Evolutionary conservation across 768 basidiomycete species (phyloP), one percentile per base, ranked within the genome.

Genomic region (Leccinum uliginosum): DNA sequence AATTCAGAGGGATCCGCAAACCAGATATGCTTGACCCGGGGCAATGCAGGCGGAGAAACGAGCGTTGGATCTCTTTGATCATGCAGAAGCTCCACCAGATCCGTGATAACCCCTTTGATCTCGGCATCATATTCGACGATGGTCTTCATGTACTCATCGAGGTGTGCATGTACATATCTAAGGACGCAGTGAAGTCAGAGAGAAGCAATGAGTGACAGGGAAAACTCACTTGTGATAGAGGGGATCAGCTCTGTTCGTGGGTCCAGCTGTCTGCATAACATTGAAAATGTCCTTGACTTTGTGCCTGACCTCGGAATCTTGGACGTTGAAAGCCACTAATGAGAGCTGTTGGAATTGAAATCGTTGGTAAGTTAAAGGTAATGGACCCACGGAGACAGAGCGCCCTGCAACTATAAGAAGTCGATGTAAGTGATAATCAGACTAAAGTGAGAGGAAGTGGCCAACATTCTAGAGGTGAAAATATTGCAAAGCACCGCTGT

Each of bases 401-500:
- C 7, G 74, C 71, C 59, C 75, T 71, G 60, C 80, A 83, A 26
- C 83, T 84, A 49, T 29, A n/a, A 35, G 53, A 46, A 11, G 15
- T n/a, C 4, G 8, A 44, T 6, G 19, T 60, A 14, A 62, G 56
- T 51, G 7, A 24, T 29, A 21, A 17, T 26, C 32, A 43, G 17
- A 46, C 19, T 12, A 24, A 46, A 59, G 49, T 3, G 29, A 55
- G 24, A 47, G 21, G 45, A n/a, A 7, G 2, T 19, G 7, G 71
- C 81, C 59, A 59, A 83, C 82, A 83, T 67, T 45, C 82, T 74
- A 21, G 75, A 70, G 7, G 76, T 74, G 59, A 80, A 83, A 0
- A 78, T 64, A 24, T 67, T 67, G 35, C 75, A 72, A 1, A 70
- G 52, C 10, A 53, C 60, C 21, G 54, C 54, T 1, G 65, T 68